Conservation (phyloP, 139 green algal genomes). For the Coelastrella sp. region DNA sequence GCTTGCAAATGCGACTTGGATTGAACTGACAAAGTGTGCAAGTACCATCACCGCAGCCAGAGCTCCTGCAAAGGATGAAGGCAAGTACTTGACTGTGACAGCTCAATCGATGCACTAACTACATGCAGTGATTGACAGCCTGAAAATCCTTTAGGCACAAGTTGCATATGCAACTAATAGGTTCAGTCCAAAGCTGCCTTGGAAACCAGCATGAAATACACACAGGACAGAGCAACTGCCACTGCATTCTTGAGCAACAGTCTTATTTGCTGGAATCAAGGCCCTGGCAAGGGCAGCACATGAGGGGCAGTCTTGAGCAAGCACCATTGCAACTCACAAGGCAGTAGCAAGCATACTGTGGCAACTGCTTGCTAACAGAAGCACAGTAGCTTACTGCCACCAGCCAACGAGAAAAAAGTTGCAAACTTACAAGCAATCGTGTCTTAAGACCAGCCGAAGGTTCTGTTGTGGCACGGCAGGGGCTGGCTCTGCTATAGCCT, state of each 20-base stretch:
- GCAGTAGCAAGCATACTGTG: background rate
- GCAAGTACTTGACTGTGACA: background rate
- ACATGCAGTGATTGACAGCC: background rate
- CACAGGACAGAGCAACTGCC: too few species aligned
- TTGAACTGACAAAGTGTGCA: slow-evolving; percentile 76
- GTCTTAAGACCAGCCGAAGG: slow-evolving; percentile 68
- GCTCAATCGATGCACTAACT: background rate
- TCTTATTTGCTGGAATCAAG: background rate
- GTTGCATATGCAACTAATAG: too few species aligned
- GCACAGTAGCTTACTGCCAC: background rate
- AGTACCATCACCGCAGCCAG: slow-evolving; percentile 65
- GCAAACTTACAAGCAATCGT: slow-evolving; percentile 73
- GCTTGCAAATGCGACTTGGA: slow-evolving; percentile 73
- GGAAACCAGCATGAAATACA: too few species aligned
- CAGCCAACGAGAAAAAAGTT: background rate
- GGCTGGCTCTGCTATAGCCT: background rate
- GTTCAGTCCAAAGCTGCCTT: too few species aligned
- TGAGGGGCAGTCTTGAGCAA: too few species aligned
- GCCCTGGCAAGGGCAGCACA: background rate
- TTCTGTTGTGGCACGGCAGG: slow-evolving; percentile 34
- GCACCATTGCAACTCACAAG: too few species aligned
- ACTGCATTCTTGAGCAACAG: background rate
- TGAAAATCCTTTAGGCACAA: background rate
- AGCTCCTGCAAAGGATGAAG: slow-evolving; percentile 53
- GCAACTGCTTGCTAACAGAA: background rate